Evolutionary conservation across 2,329 filamentous ascomycete genomes (phyloP), one percentile per base, ranked within the genome.

Genomic region (Xylaria sp.): DNA sequence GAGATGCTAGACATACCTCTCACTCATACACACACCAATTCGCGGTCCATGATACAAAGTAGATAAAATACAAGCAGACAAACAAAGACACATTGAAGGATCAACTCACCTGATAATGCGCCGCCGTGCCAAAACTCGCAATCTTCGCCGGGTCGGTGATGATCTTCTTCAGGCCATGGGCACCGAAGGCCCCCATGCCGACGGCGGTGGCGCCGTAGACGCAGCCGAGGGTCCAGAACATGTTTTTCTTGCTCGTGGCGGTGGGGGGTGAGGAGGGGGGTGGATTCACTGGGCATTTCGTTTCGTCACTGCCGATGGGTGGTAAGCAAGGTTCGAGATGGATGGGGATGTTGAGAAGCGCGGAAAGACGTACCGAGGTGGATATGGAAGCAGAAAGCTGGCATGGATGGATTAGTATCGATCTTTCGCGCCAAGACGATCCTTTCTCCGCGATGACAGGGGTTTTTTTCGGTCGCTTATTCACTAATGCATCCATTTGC

Each of bases 181-280:
- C 84, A 42, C 86, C 86, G 72, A 89, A 89, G 0, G 86, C 86
- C 37, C 86, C 86, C 58, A 88, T 71, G 13, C 76, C 77, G 53
- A 89, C 85, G 68, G 81, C 80, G 3, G 80, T 75, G 8, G 84
- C 86, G 72, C 85, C 86, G 69, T 81, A 85, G 55, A 88, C 70
- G 68, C 82, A 85, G 62, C 83, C 85, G 55, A 86, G 73, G 47
- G 80, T 84, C 81, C 82, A 88, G 76, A 84, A 84, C 57, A 72
- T 67, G 59, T 65, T 65, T 63, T 64, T 60, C 54, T 51, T 63
- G 51, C n/a, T 34, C 19, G 48, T 37, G 47, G 44, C 8, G 34
- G 35, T 46, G 52, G 7, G 7, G 34, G 63, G 59, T 59, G 62
- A 49, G 53, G 62, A 61, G 48, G 59, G 13, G 52, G 63, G 66